phyloP scores from a whole-genome alignment of 345 rosid species.

The Tarenaya hassleriana region DNA sequence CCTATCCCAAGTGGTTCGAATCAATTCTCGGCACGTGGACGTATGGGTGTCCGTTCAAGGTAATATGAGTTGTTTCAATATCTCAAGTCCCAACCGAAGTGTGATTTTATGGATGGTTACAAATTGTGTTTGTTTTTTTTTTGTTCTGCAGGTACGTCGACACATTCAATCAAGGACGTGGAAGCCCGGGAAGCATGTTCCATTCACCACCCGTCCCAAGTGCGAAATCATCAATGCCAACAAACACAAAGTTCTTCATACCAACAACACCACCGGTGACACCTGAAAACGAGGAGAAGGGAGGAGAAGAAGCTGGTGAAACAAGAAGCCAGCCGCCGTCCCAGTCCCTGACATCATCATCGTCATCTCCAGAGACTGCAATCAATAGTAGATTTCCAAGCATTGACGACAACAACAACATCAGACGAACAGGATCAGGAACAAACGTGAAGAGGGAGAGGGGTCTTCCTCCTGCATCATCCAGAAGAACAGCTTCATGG shows the following conservation, averaged over 20 bases:
- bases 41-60: constrained; percentile 88
- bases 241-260: constrained; percentile 61
- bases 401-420: constrained; percentile 53
- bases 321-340: constrained; percentile 24
- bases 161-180: constrained; percentile 69
- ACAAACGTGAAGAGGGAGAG: constrained; percentile 22
- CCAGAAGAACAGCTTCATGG: constrained; percentile 79
- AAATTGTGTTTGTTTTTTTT: too few relatives aligned
- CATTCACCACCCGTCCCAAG: constrained; percentile 60
- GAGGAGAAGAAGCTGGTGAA: constrained; percentile 24
- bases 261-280: constrained; percentile 35
- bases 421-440: constrained; percentile 22
- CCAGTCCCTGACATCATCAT: too few relatives aligned
- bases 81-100: constrained; percentile 39
- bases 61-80: too few relatives aligned
- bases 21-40: constrained; percentile 90
- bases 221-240: constrained; percentile 45
- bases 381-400: constrained; percentile 50
- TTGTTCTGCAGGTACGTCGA: constrained; percentile 89
- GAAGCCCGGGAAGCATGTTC: constrained; percentile 30
- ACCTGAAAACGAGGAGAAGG: constrained; percentile 33
- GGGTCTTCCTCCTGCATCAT: constrained; percentile 31
- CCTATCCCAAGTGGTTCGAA: constrained; percentile 73
- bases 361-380: too few relatives aligned
- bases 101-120: constrained; percentile 19